Base-by-base conservation (phyloP, 768 basidiomycete genomes). In the Tephrocybe sp. region DNA sequence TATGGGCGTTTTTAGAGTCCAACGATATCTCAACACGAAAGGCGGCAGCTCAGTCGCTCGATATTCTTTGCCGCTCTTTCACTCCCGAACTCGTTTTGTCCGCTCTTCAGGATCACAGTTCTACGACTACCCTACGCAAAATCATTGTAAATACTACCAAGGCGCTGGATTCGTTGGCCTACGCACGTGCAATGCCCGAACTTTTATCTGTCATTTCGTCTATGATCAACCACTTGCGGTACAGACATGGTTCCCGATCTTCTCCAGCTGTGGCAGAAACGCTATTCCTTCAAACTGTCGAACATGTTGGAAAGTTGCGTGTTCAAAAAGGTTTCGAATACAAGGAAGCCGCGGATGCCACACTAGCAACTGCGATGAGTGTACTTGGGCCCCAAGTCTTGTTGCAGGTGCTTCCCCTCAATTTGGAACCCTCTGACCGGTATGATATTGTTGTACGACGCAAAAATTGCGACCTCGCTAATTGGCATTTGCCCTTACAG, bases 311-410 rank as follows among this genome's bases (percentile, higher is more conserved):
- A 5, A 84, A 87, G 27, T 68, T 95, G 45, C 72, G 95, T 47
- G 73, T 79, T 21, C 76, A 86, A 59, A 91, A 88, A 66, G 82
- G 76, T 1, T 99, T 98, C 60, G 93, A 97, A 65, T 79, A 88
- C 68, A 94, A 91, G 64, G 94, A 94, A 61, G 82, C 80, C 16
- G 92, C 85, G 12, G 95, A 99, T 62, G 71, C 70, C 9, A 83
- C 86, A 0, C 70, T 98, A 29, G 82, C 86, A 1, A 79, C 81
- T 21, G 91, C 93, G 0, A 88, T 97, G 79, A 80, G 83, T 50
- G 77, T 91, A 3, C 69, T 97, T 39, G 97, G 97, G 3, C 94
- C 95, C 5, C 82, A 87, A 50, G 83, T 83, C 1, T 62, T 98
- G 3, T 71, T 99, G 27, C 67, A 73, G 18, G 70, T 74, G 18